Conservation (phyloP, 345 rosid species). For the Hypericum perforatum region DNA sequence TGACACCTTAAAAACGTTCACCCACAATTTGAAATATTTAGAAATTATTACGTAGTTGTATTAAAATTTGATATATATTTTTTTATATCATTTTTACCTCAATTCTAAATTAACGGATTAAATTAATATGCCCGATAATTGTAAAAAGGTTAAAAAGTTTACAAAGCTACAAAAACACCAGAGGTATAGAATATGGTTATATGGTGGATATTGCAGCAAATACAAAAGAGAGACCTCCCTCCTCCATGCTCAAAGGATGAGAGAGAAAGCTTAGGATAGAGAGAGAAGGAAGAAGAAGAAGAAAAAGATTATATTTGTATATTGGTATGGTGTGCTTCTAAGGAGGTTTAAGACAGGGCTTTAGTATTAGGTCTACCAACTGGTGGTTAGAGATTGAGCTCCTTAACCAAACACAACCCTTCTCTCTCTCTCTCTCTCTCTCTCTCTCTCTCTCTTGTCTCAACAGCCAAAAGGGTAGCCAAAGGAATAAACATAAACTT, state of each 20-base stretch:
- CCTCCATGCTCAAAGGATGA: conserved; percentile 37
- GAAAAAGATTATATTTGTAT: conserved; percentile 8
- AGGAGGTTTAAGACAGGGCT: conserved; percentile 43
- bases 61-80: too few species aligned
- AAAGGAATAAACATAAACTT: too few species aligned
- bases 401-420: conserved; percentile 49
- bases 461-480: too few species aligned
- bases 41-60: too few species aligned
- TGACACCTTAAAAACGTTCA: too few species aligned
- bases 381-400: conserved; percentile 74
- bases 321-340: conserved; percentile 6
- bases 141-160: neutral
- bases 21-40: too few species aligned
- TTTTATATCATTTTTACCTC: too few species aligned
- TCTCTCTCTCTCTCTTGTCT: neutral
- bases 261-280: conserved; percentile 29
- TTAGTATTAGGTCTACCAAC: conserved; percentile 99
- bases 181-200: conserved; percentile 27
- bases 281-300: conserved; percentile 10
- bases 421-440: conserved; percentile 4
- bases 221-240: conserved; percentile 16
- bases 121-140: neutral
- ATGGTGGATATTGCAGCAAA: conserved; percentile 56
- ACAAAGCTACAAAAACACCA: conserved; percentile 5
- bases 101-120: conserved; percentile 1